Evolutionary conservation across 768 basidiomycete species (phyloP), one percentile per base, ranked within the genome.

Genomic region (Scleroderma bovista): DNA sequence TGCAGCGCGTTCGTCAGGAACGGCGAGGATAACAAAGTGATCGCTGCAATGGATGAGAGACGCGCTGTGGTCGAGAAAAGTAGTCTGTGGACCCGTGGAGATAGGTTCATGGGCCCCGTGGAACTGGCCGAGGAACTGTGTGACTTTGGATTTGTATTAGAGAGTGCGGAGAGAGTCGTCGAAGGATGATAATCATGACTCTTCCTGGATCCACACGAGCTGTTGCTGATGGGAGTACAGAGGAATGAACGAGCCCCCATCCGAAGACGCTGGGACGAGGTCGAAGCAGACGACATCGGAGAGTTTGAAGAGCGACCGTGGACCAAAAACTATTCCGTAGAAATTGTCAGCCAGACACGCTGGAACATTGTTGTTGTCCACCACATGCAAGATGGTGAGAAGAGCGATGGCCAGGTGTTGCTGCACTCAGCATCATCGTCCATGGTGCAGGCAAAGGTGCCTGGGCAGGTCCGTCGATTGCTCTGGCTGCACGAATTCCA

Each of bases 131-230:
- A 77, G 58, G 60, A 77, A 72, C 20, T 58, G 48, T 12, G 68
- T 62, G 13, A 76, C 69, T 46, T 70, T 66, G n/a, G 56, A 50
- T 40, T 64, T 55, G 39, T 66, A 57, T 13, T 63, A 63, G 34
- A 60, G 51, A 20, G 66, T 62, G 48, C 71, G 62, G 33, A 83
- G 61, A n/a, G 67, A 50, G 7, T 59, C 53, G 26, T 85, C 82
- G 42, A 84, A 60, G 8, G 75, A 70, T 33, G 75, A 67, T 48
- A n/a, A n/a, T n/a, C n/a, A n/a, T n/a, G n/a, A n/a, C n/a, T n/a
- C n/a, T 48, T 82, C 75, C 53, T 84, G 75, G 6, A 86, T 53
- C 84, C 83, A 85, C 6, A 84, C 75, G 23, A 85, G 75, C 47
- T 77, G 75, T 24, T 71, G 60, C 43, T 63, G 56, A 34, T 42